Conservation (phyloP, 305 asterid species). For the Fraxinus sp. region DNA sequence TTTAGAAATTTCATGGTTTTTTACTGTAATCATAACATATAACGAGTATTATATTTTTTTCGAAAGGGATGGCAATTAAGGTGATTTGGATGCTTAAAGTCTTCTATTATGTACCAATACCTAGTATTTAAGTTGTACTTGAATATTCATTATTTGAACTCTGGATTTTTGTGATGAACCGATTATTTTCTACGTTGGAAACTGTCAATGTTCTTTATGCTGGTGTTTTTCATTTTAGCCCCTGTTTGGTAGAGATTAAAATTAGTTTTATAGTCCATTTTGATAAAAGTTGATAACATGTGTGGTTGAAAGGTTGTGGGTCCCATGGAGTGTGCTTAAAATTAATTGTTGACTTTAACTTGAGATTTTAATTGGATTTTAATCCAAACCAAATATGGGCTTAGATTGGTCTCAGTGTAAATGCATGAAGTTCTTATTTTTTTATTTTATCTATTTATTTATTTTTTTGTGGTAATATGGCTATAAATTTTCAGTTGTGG, state of each 20-base stretch:
- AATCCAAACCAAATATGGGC: background rate
- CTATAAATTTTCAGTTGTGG: background rate
- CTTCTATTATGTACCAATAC: constrained; percentile 19
- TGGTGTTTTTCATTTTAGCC: background rate
- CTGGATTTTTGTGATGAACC: background rate
- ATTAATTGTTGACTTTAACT: background rate
- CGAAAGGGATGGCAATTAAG: background rate
- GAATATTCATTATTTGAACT: background rate
- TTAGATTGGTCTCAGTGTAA: background rate
- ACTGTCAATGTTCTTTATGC: constrained; percentile 2
- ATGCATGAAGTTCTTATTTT: background rate
- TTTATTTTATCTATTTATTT: background rate
- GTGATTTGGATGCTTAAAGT: background rate
- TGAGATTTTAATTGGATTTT: too few relatives aligned
- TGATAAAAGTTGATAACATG: background rate
- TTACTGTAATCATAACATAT: background rate
- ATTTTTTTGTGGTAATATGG: background rate
- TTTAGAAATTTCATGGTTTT: constrained; percentile 10
- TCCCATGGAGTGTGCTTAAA: background rate
- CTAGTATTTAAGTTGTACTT: constrained; percentile 4
- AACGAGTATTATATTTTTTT: background rate
- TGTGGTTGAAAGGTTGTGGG: background rate
- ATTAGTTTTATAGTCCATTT: background rate
- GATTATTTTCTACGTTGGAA: background rate
- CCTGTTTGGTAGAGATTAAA: background rate